Percentiles rank a stretch among this genome's conserved stretches.
phyloP scores from a whole-genome alignment of 495 filamentous ascomycete species.

The Lasiosphaeriaceae sp. region DNA sequence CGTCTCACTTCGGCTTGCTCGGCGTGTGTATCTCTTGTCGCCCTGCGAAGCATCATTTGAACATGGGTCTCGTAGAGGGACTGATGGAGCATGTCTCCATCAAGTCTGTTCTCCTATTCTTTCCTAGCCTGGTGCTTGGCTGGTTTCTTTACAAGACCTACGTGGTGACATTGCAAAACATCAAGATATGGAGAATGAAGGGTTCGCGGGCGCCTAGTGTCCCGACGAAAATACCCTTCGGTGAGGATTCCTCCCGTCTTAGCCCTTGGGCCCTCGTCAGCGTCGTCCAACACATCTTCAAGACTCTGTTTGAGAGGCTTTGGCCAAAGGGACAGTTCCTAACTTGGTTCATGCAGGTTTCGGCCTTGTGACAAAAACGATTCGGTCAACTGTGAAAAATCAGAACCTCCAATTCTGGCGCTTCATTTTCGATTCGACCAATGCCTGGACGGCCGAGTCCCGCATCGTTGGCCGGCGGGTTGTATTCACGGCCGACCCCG shows the following conservation, averaged over 20 bases:
- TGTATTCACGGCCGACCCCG: slow-evolving; percentile 67
- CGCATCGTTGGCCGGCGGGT: slow-evolving; percentile 52
- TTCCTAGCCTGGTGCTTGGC: slow-evolving; percentile 25
- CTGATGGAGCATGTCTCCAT: slow-evolving; percentile 34
- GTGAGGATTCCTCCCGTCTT: slow-evolving; percentile 13
- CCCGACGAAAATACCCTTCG: slow-evolving; percentile 25
- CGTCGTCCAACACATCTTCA: neutral
- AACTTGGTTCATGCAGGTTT: slow-evolving; percentile 44
- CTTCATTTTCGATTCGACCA: slow-evolving; percentile 37
- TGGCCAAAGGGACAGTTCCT: slow-evolving; percentile 28
- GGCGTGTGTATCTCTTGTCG: too few species aligned
- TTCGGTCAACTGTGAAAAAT: slow-evolving; percentile 48
- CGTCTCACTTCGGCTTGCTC: too few species aligned
- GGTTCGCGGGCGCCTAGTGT: slow-evolving; percentile 29
- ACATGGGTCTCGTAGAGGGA: slow-evolving; percentile 41
- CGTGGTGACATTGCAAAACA: slow-evolving; percentile 21
- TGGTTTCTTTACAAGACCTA: slow-evolving; percentile 25
- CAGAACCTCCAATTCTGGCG: slow-evolving; percentile 60
- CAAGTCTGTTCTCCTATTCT: slow-evolving; percentile 24
- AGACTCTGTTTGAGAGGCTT: neutral
- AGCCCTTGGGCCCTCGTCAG: neutral
- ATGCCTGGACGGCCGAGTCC: slow-evolving; percentile 56
- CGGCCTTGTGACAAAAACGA: slow-evolving; percentile 53
- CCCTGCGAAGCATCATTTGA: too few species aligned
- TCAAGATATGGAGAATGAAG: slow-evolving; percentile 36